Conservation (phyloP, 176 grass and related monocot genomes). For the Oryza meyeriana region DNA sequence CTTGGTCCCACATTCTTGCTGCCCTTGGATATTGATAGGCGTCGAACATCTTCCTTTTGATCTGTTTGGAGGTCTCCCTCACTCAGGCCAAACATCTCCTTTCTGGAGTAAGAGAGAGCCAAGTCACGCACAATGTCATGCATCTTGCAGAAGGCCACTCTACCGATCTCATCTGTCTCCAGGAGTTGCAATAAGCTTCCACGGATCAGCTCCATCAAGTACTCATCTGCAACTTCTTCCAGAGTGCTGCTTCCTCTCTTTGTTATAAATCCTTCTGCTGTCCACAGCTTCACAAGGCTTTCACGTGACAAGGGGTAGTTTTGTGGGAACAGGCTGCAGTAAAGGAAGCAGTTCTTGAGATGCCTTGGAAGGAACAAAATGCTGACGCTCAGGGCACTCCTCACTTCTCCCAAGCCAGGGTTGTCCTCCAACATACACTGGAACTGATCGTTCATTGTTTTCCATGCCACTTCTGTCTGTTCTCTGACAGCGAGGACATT, state of each 20-base stretch:
- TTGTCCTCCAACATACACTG: conserved; percentile 29
- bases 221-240: conserved; percentile 36
- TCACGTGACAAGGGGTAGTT: neutral
- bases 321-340: conserved; percentile 41
- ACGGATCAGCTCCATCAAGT: conserved; percentile 16
- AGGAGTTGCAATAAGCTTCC: conserved; percentile 23
- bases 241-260: conserved; percentile 15
- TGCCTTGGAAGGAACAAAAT: conserved; percentile 18
- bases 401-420: conserved; percentile 10
- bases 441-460: conserved; percentile 22
- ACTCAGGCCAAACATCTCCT: conserved; percentile 18
- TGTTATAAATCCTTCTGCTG: conserved; percentile 39
- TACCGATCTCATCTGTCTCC: conserved; percentile 17
- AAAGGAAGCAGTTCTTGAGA: conserved; percentile 43
- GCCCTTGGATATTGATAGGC: neutral
- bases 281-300: conserved; percentile 33
- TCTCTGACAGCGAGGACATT: neutral
- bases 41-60: neutral
- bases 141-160: conserved; percentile 21
- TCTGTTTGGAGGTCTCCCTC: neutral
- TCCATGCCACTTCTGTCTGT: conserved; percentile 22
- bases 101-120: conserved; percentile 5
- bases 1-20: neutral
- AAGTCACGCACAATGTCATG: conserved; percentile 40
- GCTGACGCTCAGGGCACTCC: conserved; percentile 29